Evolutionary conservation across 192 early-diverging fungal species (phyloP).

Genomic region (Powellomyces hirtus): DNA sequence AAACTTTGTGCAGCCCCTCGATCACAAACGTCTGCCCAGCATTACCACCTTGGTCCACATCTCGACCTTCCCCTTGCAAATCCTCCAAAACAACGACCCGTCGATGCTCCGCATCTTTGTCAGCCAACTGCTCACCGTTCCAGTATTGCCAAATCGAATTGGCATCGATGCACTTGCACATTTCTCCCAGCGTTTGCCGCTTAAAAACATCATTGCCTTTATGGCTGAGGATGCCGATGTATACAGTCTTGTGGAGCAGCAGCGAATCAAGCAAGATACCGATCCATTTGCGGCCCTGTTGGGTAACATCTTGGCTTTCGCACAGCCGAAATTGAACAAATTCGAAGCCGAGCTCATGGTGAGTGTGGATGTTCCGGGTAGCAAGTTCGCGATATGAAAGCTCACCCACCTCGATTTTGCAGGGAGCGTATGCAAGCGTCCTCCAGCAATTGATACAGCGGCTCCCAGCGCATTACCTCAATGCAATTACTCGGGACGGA

Average conservation of each 20-base stretch:
- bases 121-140: conserved; percentile 51
- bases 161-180: conserved; percentile 34
- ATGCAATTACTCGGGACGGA: neutral
- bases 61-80: neutral
- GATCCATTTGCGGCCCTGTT: conserved; percentile 38
- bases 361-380: no score
- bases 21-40: conserved; percentile 2
- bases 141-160: conserved; percentile 45
- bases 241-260: neutral
- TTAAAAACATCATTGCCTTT: conserved; percentile 34
- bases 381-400: no score
- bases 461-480: conserved; percentile 2
- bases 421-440: conserved; percentile 10
- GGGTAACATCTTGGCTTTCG: conserved; percentile 44
- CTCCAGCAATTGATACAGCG: conserved; percentile 18
- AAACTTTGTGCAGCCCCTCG: neutral
- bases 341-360: conserved; percentile 7
- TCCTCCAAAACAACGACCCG: neutral
- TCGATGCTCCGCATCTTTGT: conserved; percentile 28
- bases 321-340: conserved; percentile 17
- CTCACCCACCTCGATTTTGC: neutral
- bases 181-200: conserved; percentile 38
- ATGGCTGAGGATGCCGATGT: neutral
- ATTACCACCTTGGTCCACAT: neutral
- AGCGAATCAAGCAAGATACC: neutral